Conservation (phyloP, 768 basidiomycete species). For the Galerina sulciceps region DNA sequence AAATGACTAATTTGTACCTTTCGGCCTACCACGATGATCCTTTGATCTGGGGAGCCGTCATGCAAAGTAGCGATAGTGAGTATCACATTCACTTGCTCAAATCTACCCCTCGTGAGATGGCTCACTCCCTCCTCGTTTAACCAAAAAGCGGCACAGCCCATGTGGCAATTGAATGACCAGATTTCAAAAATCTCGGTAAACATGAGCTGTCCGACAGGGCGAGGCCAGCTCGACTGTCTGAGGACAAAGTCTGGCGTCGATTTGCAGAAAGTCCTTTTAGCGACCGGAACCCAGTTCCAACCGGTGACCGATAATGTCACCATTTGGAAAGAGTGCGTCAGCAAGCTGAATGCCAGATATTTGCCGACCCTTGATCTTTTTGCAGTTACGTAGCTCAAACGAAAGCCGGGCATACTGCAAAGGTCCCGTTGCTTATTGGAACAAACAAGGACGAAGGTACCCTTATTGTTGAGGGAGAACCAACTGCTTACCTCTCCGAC, state of each 20-base stretch:
- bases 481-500: slow-evolving; percentile 34
- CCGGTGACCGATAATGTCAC: slow-evolving; percentile 38
- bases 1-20: slow-evolving; percentile 39
- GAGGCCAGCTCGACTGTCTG: slow-evolving; percentile 32
- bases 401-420: slow-evolving; percentile 29
- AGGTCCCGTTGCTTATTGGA: slow-evolving; percentile 33
- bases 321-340: slow-evolving; percentile 34
- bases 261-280: slow-evolving; percentile 26
- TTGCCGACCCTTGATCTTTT: background rate
- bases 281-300: slow-evolving; percentile 36
- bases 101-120: background rate
- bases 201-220: slow-evolving; percentile 28
- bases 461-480: slow-evolving; percentile 36
- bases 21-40: slow-evolving; percentile 31
- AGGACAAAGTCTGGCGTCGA: slow-evolving; percentile 28
- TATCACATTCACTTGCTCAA: background rate
- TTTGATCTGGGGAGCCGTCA: slow-evolving; percentile 36
- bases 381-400: slow-evolving; percentile 33
- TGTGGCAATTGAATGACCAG: slow-evolving; percentile 35
- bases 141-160: slow-evolving; percentile 30
- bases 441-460: slow-evolving; percentile 41
- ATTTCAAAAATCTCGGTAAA: slow-evolving; percentile 30
- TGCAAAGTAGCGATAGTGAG: slow-evolving; percentile 39
- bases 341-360: too few species aligned
- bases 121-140: background rate